These are phyloP conservation scores for Quercus agrifolia DNA, from an alignment of 306 rosid species.

Conservation along the genomic window DNA sequence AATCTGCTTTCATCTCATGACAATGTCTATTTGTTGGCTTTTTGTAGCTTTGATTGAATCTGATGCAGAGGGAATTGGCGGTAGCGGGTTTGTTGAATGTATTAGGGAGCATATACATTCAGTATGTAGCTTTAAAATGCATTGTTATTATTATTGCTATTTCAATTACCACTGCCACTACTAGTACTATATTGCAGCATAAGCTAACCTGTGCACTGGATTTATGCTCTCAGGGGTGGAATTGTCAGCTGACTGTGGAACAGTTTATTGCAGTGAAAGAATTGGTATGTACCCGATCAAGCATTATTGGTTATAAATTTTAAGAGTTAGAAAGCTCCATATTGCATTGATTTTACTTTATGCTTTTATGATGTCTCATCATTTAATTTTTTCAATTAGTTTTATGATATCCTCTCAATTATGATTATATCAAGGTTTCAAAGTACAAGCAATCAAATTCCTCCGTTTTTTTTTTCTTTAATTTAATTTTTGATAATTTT, in stretches of 20 bases:
- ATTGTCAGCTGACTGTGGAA: slow-evolving; percentile 89
- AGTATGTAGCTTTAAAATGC: slow-evolving; percentile 49
- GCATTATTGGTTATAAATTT: not conserved
- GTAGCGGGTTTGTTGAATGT: slow-evolving; percentile 97
- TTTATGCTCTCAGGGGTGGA: slow-evolving; percentile 76
- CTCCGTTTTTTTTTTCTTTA: not conserved
- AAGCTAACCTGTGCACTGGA: slow-evolving; percentile 23
- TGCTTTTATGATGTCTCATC: not conserved
- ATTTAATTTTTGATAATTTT: not conserved
- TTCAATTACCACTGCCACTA: not conserved
- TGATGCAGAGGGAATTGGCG: slow-evolving; percentile 99
- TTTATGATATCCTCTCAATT: not conserved
- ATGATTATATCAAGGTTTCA: slow-evolving; percentile 9
- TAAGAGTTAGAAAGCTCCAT: not conserved
- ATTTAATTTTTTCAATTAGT: not conserved
- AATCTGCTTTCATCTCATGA: slow-evolving; percentile 23
- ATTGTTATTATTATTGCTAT: not conserved
- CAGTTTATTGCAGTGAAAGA: slow-evolving; percentile 98
- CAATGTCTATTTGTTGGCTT: slow-evolving; percentile 28
- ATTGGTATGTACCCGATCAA: slow-evolving; percentile 47
- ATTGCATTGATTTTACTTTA: not conserved
- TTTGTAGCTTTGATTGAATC: slow-evolving; percentile 97
- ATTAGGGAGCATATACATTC: slow-evolving; percentile 96
- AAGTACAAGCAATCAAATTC: not conserved
- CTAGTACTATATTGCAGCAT: slow-evolving; percentile 8